Evolutionary conservation across 495 filamentous ascomycete species (phyloP).

Genomic region (Cairneyella variabilis): DNA sequence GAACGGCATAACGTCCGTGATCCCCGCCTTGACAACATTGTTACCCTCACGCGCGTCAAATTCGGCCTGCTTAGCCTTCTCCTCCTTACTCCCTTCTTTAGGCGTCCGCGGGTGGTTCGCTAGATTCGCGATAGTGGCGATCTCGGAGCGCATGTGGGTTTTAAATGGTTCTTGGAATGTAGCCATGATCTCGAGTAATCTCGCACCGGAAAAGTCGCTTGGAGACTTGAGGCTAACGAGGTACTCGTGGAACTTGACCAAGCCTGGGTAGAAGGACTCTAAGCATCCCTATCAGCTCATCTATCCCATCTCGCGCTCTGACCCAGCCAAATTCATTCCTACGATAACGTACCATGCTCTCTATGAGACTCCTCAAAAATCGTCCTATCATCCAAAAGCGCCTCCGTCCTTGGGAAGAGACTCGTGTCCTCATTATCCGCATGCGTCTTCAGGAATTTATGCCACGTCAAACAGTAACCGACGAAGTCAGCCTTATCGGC

Average conservation of each 20-base stretch:
- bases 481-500: constrained; percentile 34
- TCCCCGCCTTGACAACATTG: constrained; percentile 46
- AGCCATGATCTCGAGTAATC: constrained; percentile 44
- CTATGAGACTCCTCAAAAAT: constrained; percentile 18
- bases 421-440: constrained; percentile 29
- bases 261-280: constrained; percentile 47
- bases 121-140: constrained; percentile 45
- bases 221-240: constrained; percentile 32
- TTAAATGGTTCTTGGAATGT: constrained; percentile 44
- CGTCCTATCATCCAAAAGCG: constrained; percentile 18
- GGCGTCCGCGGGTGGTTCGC: constrained; percentile 43
- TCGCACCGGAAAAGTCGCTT: constrained; percentile 36
- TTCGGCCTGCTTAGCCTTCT: constrained; percentile 27
- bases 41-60: constrained; percentile 45
- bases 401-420: constrained; percentile 29
- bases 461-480: constrained; percentile 30
- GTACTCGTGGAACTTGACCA: constrained; percentile 45
- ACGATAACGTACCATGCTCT: constrained; percentile 10
- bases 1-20: constrained; percentile 49
- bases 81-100: constrained; percentile 38
- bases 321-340: no score
- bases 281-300: neutral
- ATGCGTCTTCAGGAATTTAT: constrained; percentile 28
- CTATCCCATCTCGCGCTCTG: neutral
- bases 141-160: constrained; percentile 50